phyloP scores from a whole-genome alignment of 306 rosid species.

The Carpinus fangiana region DNA sequence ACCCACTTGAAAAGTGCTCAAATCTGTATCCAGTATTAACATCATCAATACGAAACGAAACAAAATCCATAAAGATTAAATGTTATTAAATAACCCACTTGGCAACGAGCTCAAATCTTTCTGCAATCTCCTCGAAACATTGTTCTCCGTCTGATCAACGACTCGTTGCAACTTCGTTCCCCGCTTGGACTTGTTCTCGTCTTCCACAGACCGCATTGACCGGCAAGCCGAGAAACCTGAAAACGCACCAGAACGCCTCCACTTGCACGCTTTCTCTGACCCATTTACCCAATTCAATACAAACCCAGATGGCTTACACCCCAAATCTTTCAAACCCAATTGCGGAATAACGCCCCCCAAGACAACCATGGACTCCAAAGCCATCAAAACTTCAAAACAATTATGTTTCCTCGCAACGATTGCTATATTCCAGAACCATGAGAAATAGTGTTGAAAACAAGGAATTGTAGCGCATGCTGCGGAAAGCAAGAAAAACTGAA shows the following conservation, averaged over 20 bases:
- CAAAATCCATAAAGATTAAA: constrained; percentile 7
- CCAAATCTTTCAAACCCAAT: constrained; percentile 22
- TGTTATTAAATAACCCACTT: constrained; percentile 34
- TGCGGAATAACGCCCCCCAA: constrained; percentile 30
- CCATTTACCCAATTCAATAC: constrained; percentile 22
- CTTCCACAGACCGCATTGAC: constrained; percentile 15
- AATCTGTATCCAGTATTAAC: not conserved
- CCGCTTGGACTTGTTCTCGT: constrained; percentile 26
- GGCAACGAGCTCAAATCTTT: constrained; percentile 48
- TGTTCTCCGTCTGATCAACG: constrained; percentile 36
- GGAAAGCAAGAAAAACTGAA: not conserved
- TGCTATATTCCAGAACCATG: not conserved
- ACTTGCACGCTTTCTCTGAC: constrained; percentile 26
- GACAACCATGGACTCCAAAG: constrained; percentile 22
- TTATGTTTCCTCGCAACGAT: constrained; percentile 1
- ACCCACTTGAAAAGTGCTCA: not conserved
- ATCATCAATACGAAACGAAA: constrained; percentile 16
- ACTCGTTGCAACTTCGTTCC: constrained; percentile 28
- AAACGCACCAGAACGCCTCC: constrained; percentile 27
- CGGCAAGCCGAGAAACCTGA: constrained; percentile 13
- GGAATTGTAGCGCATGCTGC: not conserved
- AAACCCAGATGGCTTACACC: constrained; percentile 14
- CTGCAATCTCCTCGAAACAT: constrained; percentile 36
- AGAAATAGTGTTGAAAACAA: not conserved
- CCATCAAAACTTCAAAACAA: constrained; percentile 28